A percentile compares a stretch with the other conserved stretches of the same genome.
Conservation (phyloP, 2,329 filamentous ascomycete species). For the Trichophyton benhamiae region DNA sequence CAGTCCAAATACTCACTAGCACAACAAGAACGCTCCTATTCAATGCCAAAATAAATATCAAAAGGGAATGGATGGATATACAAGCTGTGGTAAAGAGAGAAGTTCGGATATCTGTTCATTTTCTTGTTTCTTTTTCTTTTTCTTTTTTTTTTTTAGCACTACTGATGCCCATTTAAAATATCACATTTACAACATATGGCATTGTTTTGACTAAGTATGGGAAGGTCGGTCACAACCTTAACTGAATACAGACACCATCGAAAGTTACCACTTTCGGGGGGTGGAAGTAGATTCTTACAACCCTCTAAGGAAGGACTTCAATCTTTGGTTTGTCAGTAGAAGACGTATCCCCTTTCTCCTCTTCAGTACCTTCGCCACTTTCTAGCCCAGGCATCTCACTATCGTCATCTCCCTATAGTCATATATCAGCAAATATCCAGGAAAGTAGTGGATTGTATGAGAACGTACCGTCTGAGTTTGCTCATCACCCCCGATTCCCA, state of each 20-base stretch:
- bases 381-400: slow-evolving; percentile 80
- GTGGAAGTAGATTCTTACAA: not conserved
- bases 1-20: too few relatives aligned
- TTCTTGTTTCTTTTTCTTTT: too few relatives aligned
- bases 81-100: too few relatives aligned
- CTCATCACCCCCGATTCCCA: slow-evolving; percentile 55
- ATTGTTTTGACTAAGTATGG: too few relatives aligned
- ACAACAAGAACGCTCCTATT: too few relatives aligned
- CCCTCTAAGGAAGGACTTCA: slow-evolving; percentile 16
- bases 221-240: too few relatives aligned
- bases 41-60: too few relatives aligned
- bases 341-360: slow-evolving; percentile 26
- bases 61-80: too few relatives aligned
- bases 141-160: too few relatives aligned
- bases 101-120: too few relatives aligned
- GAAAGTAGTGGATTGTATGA: not conserved
- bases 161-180: too few relatives aligned
- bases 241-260: not conserved
- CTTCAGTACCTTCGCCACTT: slow-evolving; percentile 34
- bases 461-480: slow-evolving; percentile 22
- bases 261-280: not conserved
- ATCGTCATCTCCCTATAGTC: slow-evolving; percentile 37
- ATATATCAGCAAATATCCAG: not conserved
- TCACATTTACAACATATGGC: too few relatives aligned
- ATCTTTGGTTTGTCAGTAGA: slow-evolving; percentile 21